phyloP scores from a whole-genome alignment of 805 yeast genomes.

The Wickerhamomyces strasburgensis region DNA sequence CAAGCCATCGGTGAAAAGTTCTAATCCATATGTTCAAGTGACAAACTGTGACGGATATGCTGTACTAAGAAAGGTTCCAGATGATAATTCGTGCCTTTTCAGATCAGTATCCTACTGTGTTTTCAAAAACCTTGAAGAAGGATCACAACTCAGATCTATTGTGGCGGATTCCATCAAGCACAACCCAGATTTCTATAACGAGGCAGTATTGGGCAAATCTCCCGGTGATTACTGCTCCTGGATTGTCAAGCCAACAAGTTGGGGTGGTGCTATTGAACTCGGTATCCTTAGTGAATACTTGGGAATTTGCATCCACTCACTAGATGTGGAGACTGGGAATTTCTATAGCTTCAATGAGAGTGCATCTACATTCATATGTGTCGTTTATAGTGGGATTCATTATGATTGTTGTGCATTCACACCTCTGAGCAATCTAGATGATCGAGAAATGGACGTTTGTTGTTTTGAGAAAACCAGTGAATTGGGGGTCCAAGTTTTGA shows the following conservation, averaged over 20 bases:
- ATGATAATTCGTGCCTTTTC: constrained; percentile 76
- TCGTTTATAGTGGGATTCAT: constrained; percentile 68
- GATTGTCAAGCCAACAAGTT: constrained; percentile 54
- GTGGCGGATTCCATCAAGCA: constrained; percentile 43
- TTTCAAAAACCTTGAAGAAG: constrained; percentile 38
- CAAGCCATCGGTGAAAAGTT: no score
- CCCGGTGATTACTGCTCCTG: constrained; percentile 48
- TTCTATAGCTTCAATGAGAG: constrained; percentile 44
- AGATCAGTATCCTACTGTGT: constrained; percentile 55
- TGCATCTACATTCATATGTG: constrained; percentile 39
- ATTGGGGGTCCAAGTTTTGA: constrained; percentile 31
- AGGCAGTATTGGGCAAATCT: constrained; percentile 52
- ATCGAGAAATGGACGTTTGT: constrained; percentile 32
- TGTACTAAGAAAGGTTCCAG: constrained; percentile 56
- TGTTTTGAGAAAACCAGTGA: constrained; percentile 35
- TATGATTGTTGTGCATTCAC: constrained; percentile 56
- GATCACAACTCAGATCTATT: constrained; percentile 44
- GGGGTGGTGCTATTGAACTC: constrained; percentile 86
- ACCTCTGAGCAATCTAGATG: constrained; percentile 22
- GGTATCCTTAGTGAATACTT: constrained; percentile 53
- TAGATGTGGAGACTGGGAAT: constrained; percentile 61
- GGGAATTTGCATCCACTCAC: constrained; percentile 47
- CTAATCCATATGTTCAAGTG: constrained; percentile 7
- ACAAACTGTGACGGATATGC: constrained; percentile 29
- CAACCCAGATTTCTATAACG: constrained; percentile 45